Conservation (phyloP, 192 early-diverging fungal species). For the Rhizoclosmatium globosum region DNA sequence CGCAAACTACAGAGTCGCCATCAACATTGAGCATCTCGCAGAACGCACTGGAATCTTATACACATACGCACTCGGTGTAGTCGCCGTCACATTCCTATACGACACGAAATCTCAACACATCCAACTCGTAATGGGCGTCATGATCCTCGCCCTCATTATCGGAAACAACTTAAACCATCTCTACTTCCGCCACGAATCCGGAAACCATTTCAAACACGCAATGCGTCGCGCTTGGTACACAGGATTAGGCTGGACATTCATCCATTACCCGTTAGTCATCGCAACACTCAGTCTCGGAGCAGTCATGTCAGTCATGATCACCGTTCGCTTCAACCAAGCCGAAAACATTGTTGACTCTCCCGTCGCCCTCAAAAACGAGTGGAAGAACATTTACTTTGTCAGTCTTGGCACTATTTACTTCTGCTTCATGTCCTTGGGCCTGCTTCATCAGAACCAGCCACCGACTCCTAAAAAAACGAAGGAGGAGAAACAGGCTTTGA, state of each 20-base stretch:
- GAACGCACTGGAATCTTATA: constrained; percentile 5
- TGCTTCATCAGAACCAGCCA: constrained; percentile 1
- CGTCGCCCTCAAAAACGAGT: background rate
- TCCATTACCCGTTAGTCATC: constrained; percentile 2
- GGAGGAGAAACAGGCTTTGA: background rate
- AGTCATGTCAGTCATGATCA: constrained; percentile 1
- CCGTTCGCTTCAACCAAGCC: background rate
- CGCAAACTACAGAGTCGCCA: background rate
- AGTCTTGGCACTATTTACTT: background rate
- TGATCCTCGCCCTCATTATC: constrained; percentile 12
- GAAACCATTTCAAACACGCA: constrained; percentile 3
- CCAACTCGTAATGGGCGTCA: background rate
- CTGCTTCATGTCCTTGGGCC: background rate
- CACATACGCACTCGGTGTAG: background rate
- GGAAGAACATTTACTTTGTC: constrained; percentile 6
- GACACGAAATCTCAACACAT: background rate
- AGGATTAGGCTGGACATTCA: background rate
- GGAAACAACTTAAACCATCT: constrained; percentile 22
- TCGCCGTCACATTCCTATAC: constrained; percentile 22
- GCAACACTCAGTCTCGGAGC: background rate
- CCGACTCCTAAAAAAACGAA: background rate
- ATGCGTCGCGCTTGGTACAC: constrained; percentile 21
- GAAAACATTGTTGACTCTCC: background rate
- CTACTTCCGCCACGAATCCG: constrained; percentile 13
- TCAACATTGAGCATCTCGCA: constrained; percentile 15